Conservation (phyloP, 2,329 filamentous ascomycete species). For the Fusarium sp. region DNA sequence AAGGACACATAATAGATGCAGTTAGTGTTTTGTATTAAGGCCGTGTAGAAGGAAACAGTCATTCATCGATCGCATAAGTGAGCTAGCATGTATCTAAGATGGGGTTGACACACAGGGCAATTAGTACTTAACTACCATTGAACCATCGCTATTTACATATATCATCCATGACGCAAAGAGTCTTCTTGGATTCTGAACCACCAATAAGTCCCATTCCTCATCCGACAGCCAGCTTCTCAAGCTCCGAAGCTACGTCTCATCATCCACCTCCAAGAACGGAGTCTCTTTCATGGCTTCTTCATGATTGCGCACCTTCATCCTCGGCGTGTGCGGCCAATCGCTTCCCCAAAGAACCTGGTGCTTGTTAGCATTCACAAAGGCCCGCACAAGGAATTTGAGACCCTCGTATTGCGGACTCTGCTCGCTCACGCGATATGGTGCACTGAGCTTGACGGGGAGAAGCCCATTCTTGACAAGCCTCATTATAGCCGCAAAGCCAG, state of each 20-base stretch:
- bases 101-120: background rate
- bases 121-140: background rate
- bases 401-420: constrained; percentile 48
- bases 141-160: background rate
- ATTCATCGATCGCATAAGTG: background rate
- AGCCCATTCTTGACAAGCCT: constrained; percentile 46
- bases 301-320: constrained; percentile 50
- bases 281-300: constrained; percentile 50
- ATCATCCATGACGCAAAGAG: constrained; percentile 11
- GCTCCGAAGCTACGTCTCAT: constrained; percentile 39
- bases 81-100: fast-evolving
- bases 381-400: constrained; percentile 45
- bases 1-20: constrained; percentile 24
- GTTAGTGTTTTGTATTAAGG: too few species aligned
- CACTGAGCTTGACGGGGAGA: constrained; percentile 53
- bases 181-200: constrained; percentile 25
- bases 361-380: constrained; percentile 49
- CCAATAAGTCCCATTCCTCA: constrained; percentile 38
- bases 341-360: constrained; percentile 51
- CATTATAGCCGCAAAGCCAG: constrained; percentile 32
- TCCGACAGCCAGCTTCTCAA: constrained; percentile 40
- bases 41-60: background rate
- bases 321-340: constrained; percentile 53
- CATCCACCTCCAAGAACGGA: constrained; percentile 38
- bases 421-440: constrained; percentile 50